Percentiles rank a stretch among this genome's conserved stretches.
phyloP scores from a whole-genome alignment of 805 yeast genomes.

The Metschnikowia similis region DNA sequence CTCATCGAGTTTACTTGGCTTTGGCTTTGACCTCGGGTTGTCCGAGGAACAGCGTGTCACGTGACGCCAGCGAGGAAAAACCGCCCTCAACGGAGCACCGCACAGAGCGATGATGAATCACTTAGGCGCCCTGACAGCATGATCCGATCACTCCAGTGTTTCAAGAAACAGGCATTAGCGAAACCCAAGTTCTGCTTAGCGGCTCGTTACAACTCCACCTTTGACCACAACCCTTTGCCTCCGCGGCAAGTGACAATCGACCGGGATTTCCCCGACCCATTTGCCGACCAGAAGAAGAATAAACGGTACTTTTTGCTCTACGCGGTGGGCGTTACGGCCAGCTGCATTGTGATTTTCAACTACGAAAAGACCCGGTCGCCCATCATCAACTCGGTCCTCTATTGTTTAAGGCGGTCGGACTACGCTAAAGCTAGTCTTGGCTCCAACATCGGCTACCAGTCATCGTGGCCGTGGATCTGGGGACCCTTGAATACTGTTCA shows the following conservation, averaged over 20 bases:
- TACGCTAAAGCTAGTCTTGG: conserved; percentile 64
- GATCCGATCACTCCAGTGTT: conserved; percentile 1
- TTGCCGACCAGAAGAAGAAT: conserved; percentile 48
- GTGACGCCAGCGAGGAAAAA: conserved; percentile 1
- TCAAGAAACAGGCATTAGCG: background rate
- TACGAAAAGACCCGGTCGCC: conserved; percentile 92
- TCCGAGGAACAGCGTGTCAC: background rate
- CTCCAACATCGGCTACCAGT: conserved; percentile 65
- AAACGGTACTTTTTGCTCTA: conserved; percentile 49
- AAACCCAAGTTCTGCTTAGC: background rate
- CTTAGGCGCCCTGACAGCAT: background rate
- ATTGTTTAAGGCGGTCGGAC: conserved; percentile 74
- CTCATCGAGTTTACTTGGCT: no score
- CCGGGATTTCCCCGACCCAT: conserved; percentile 78
- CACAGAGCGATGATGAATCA: background rate
- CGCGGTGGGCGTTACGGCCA: conserved; percentile 35
- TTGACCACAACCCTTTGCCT: background rate
- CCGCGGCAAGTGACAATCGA: conserved; percentile 52
- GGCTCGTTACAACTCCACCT: background rate
- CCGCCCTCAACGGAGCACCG: background rate
- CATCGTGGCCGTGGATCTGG: conserved; percentile 81
- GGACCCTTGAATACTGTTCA: conserved; percentile 82
- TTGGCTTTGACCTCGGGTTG: no score
- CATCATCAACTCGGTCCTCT: conserved; percentile 78
- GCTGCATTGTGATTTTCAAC: conserved; percentile 66